A percentile compares a stretch with the other conserved stretches of the same genome.
These are phyloP conservation scores for Russula compacta DNA, from an alignment of 768 basidiomycete species.

Conservation along the genomic window DNA sequence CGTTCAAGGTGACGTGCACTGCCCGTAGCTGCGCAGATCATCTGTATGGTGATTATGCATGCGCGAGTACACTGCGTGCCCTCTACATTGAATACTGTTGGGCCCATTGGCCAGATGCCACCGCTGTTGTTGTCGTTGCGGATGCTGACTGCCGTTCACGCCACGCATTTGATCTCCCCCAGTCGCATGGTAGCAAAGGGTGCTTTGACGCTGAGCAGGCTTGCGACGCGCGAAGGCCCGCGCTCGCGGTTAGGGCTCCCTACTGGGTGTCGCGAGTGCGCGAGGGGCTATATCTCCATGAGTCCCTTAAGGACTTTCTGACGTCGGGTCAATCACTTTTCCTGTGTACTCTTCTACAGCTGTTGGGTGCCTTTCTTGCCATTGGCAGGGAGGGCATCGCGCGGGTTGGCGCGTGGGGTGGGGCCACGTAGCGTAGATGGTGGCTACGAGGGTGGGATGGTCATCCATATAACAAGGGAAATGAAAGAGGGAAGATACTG, in stretches of 20 bases:
- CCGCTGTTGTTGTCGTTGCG: neutral
- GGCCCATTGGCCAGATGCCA: neutral
- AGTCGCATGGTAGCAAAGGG: constrained; percentile 33
- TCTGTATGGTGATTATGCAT: constrained; percentile 38
- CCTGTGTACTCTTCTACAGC: constrained; percentile 20
- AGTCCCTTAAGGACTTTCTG: constrained; percentile 36
- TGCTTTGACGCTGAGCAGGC: constrained; percentile 61
- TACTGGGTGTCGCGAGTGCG: constrained; percentile 3
- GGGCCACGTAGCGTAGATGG: too few relatives aligned
- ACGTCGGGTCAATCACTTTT: constrained; percentile 31
- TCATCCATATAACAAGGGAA: too few relatives aligned
- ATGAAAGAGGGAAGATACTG: too few relatives aligned
- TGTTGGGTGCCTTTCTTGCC: constrained; percentile 16
- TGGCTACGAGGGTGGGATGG: too few relatives aligned
- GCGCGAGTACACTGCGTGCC: constrained; percentile 15
- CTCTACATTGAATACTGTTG: neutral
- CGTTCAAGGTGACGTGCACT: constrained; percentile 19
- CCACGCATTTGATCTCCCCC: constrained; percentile 13
- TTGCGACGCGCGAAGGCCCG: constrained; percentile 51
- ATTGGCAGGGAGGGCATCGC: constrained; percentile 14
- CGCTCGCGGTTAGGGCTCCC: constrained; percentile 25
- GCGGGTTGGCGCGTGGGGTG: constrained; percentile 16
- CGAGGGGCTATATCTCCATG: constrained; percentile 42
- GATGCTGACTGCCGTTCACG: neutral
- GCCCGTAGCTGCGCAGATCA: constrained; percentile 63